Evolutionary conservation across 192 early-diverging fungal genomes (phyloP), one percentile per base, ranked within the genome.

Genomic region (Chytriomyces hyalinus): DNA sequence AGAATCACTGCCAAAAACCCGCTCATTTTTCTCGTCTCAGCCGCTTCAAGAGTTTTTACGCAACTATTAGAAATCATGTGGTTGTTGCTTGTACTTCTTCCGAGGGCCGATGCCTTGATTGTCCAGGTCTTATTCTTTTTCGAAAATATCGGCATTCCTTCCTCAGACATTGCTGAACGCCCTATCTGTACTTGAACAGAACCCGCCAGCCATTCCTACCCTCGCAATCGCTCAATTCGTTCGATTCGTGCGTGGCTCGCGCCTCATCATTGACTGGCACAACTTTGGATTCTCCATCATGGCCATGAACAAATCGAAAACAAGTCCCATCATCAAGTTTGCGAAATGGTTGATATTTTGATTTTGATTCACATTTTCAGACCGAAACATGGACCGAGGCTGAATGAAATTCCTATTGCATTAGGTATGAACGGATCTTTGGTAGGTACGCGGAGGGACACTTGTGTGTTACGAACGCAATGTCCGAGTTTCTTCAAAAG

Each of bases 201-300:
- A 96, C 78, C 97, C 96, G 45, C 96, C 97, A 7, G 90, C 96
- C 4, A 93, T 99, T 70, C 97, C 97, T 1, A 97, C 96, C 6
- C 87, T 99, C 64, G 48, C 90, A 5, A 86, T 98, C 71, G 93
- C 87, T 47, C 94, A 92, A 28, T 62, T 91, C 5, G 84, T 93
- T 11, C 84, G 87, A 44, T 87, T 88, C 66, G 22, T 94, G 26
- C 88, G 90, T n/a, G 84, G 90, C 43, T 82, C 90, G 17, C 84
- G 84, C 61, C 82, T 99, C 5, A 85, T 98, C 60, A 94, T 99
- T 57, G 97, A 99, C 82, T 99, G 97, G 97, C 97, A 99, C 79
- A 99, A 99, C 82, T 96, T 96, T 80, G 97, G 96, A 24, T 92
- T 91, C 78, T 92, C 94, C 4, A 88, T 99, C 45, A 91, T 99